Base-by-base conservation (phyloP, 768 basidiomycete genomes). In the Pulveroboletus ravenelii region DNA sequence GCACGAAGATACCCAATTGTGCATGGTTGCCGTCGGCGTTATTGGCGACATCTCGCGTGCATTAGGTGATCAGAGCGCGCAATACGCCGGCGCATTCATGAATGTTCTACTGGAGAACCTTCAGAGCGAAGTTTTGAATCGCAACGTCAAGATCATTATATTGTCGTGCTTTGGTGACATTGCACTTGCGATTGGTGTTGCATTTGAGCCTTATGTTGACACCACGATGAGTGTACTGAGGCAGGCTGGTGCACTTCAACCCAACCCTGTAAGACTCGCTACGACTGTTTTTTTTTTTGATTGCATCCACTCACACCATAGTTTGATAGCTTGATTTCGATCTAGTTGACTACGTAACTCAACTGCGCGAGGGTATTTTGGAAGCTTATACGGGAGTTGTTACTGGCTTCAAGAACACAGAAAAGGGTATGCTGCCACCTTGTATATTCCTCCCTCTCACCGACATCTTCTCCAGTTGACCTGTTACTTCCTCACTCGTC, bases 361-460 rank as follows among this genome's bases (percentile, higher is more conserved):
- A 82, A 47, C 77, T 99, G 50, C 83, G 96, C 34, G 96, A 98
- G 62, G 93, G 93, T 40, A 97, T 99, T 57, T 74, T 97, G 30
- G 96, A 99, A 68, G 95, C 96, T 3, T 97, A 96, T 62, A 95
- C 90, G 5, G 94, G 95, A 23, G 86, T 99, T 55, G 84, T 97
- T 52, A 86, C 90, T 34, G 93, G 89, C 0, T 73, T 97, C 63
- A 94, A 93, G 75, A 84, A 82, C 60, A 87, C 87, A 1, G 79
- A 81, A 18, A 84, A 91, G 72, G 80, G 92, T 89, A 48, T 37
- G 53, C 32, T 10, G 6, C 7, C 18, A 25, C 9, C 30, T 47
- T 25, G 8, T 5, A 7, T 35, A 45, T 20, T 37, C 37, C 10
- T 27, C 20, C 27, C 29, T 42, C 44, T 58, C 12, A 58, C 12